Conservation (phyloP, 768 basidiomycete genomes). For the Psilocybe cubensis region DNA sequence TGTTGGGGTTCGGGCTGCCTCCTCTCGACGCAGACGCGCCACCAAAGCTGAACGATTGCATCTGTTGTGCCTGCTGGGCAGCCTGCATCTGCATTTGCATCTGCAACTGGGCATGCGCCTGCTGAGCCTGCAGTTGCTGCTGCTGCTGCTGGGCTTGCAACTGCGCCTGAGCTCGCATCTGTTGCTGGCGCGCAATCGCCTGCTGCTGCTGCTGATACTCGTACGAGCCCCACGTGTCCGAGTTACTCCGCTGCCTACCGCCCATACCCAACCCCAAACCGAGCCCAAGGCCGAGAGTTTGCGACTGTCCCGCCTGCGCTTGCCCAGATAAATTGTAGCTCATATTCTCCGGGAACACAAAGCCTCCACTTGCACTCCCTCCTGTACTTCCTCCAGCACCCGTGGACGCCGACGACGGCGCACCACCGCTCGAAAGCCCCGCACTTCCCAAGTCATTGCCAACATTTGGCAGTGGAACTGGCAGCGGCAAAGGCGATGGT, state of each 20-base stretch:
- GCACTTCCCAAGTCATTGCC: not conserved
- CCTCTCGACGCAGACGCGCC: conserved; percentile 5
- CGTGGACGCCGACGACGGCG: too few species aligned
- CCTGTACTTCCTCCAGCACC: not conserved
- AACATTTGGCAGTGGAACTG: not conserved
- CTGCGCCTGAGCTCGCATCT: not conserved
- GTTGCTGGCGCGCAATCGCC: conserved; percentile 7
- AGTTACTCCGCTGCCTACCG: conserved; percentile 56
- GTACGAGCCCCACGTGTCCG: conserved; percentile 46
- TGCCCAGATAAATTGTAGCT: too few species aligned
- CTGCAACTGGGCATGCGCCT: conserved; percentile 15
- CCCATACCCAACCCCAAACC: not conserved
- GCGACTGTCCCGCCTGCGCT: too few species aligned
- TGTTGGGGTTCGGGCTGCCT: not conserved
- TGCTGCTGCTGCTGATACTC: conserved; percentile 15
- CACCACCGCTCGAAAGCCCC: not conserved
- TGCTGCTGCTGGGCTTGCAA: conserved; percentile 11
- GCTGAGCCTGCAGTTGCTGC: conserved; percentile 27
- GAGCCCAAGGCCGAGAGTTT: not conserved
- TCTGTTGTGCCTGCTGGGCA: conserved; percentile 2
- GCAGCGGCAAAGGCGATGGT: not conserved
- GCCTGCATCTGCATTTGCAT: not conserved
- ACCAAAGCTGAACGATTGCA: conserved; percentile 35
- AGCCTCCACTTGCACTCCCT: not conserved
- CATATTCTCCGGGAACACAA: not conserved